These are phyloP conservation scores for Acanthamoeba triangularis DNA, from an alignment of 208 protist genomes.

Conservation along the genomic window DNA sequence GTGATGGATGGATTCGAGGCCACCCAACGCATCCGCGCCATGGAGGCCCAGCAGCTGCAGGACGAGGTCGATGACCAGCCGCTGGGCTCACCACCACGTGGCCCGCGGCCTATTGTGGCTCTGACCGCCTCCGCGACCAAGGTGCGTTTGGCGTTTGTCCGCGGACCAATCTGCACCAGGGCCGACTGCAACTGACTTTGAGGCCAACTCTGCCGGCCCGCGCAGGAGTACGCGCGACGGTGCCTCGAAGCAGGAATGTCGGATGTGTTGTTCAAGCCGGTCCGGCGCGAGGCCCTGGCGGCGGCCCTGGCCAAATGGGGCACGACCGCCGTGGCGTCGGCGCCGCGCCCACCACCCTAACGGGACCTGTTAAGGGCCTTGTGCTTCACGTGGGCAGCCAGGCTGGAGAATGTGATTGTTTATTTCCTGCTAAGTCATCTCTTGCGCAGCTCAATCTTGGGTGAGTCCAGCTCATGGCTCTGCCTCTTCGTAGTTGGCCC, in stretches of 20 bases:
- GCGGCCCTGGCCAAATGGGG: neutral
- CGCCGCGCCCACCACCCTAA: no score
- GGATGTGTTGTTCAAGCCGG: neutral
- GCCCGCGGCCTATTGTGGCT: neutral
- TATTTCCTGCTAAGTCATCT: no score
- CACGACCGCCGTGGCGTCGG: no score
- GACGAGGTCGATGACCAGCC: neutral
- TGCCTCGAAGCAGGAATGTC: neutral
- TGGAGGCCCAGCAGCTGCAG: neutral
- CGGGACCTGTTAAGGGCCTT: no score
- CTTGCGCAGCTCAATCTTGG: no score
- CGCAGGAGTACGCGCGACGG: neutral
- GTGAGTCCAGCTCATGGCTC: no score
- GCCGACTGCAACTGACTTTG: neutral
- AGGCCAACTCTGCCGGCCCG: neutral
- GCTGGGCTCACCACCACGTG: neutral
- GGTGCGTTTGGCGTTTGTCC: neutral
- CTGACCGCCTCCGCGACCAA: slow-evolving; percentile 17
- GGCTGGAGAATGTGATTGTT: no score
- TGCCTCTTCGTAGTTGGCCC: no score
- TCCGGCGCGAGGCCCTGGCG: neutral
- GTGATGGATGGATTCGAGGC: slow-evolving; percentile 30
- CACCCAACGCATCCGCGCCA: neutral
- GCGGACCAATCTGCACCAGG: neutral
- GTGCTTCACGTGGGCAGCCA: no score